Evolutionary conservation across 768 basidiomycete species (phyloP).

Genomic region (Fomitopsis serialis): DNA sequence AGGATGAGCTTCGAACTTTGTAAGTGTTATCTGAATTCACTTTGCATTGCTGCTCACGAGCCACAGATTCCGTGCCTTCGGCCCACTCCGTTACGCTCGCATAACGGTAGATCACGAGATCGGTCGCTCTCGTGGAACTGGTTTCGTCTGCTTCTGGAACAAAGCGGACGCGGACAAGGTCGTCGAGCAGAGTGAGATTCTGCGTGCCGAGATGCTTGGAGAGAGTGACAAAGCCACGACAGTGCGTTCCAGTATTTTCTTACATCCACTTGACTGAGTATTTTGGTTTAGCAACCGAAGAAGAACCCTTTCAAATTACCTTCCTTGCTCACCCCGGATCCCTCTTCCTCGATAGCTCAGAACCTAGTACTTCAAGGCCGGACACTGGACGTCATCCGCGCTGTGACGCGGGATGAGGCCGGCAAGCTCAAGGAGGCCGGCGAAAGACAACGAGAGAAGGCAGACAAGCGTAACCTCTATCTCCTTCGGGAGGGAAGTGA

Average conservation of each 20-base stretch:
- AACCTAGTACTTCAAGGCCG: slow-evolving; percentile 88
- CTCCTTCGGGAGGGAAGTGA: slow-evolving; percentile 92
- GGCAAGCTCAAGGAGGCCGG: slow-evolving; percentile 84
- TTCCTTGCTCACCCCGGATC: slow-evolving; percentile 91
- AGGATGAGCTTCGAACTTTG: slow-evolving; percentile 86
- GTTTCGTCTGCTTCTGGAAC: slow-evolving; percentile 97
- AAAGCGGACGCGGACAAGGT: slow-evolving; percentile 83
- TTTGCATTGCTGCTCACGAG: not conserved
- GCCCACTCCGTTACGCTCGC: slow-evolving; percentile 87
- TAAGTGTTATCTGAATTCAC: slow-evolving; percentile 32
- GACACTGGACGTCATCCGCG: slow-evolving; percentile 84
- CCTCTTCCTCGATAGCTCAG: slow-evolving; percentile 77
- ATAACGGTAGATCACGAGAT: slow-evolving; percentile 82
- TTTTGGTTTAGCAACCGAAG: slow-evolving; percentile 35
- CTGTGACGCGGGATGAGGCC: slow-evolving; percentile 88
- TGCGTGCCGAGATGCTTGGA: slow-evolving; percentile 61
- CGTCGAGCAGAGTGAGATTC: slow-evolving; percentile 71
- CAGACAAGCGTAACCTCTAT: slow-evolving; percentile 94
- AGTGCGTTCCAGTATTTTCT: slow-evolving; percentile 18
- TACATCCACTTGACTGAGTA: not conserved
- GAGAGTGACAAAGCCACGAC: slow-evolving; percentile 7
- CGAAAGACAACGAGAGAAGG: slow-evolving; percentile 79
- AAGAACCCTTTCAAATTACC: slow-evolving; percentile 86
- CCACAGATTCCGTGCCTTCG: slow-evolving; percentile 83
- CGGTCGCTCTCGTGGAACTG: slow-evolving; percentile 88